Percentiles rank a stretch among this genome's conserved stretches.
phyloP scores from a whole-genome alignment of 176 grass and related monocot genomes.

The Triticum dicoccoides region DNA sequence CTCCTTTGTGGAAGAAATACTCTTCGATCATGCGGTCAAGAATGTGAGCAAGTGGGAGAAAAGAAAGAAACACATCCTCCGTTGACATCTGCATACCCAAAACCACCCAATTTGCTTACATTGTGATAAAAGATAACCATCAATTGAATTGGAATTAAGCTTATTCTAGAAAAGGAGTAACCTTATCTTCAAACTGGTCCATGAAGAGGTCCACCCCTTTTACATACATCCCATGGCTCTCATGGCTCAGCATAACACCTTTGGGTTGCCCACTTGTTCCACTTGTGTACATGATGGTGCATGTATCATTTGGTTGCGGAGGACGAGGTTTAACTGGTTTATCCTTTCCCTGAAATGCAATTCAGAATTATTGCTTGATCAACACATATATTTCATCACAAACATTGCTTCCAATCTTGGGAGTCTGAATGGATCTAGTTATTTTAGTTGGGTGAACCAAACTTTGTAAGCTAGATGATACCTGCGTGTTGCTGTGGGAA shows the following conservation, averaged over 20 bases:
- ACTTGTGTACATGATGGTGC: constrained; percentile 99
- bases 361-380: constrained; percentile 20
- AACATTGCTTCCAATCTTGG: constrained; percentile 1
- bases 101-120: constrained; percentile 18
- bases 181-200: constrained; percentile 95
- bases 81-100: constrained; percentile 77
- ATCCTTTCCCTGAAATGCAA: constrained; percentile 69
- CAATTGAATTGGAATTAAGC: background rate
- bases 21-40: constrained; percentile 97
- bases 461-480: background rate
- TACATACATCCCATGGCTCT: constrained; percentile 64
- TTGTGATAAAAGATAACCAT: constrained; percentile 4
- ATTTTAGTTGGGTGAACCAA: constrained; percentile 27
- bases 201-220: constrained; percentile 74
- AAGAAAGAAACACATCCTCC: constrained; percentile 96
- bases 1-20: constrained; percentile 94
- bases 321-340: constrained; percentile 53
- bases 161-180: constrained; percentile 24
- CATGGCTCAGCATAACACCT: constrained; percentile 88
- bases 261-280: constrained; percentile 93
- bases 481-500: no score
- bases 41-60: constrained; percentile 96
- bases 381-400: constrained; percentile 21
- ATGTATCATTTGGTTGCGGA: constrained; percentile 66
- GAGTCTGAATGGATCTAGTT: constrained; percentile 18